Base-by-base conservation (phyloP, 805 yeast species). In the Alloascoidea africana region DNA sequence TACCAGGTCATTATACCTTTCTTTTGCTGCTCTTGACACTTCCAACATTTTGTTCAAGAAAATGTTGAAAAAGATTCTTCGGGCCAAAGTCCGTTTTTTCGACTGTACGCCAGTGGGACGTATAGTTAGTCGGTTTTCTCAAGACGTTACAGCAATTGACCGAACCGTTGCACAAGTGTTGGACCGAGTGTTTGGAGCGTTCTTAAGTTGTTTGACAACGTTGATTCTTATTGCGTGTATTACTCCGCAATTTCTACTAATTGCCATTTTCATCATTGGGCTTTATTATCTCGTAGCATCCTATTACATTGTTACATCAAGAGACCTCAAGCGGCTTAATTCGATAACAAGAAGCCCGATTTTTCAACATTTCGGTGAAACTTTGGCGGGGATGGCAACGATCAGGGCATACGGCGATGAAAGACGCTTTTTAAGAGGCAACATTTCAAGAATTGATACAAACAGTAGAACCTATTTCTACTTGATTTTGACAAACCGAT, bases 321-420 rank as follows among this genome's bases (percentile, higher is more conserved):
- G 94, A 59, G 94, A 82, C 53, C 65, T 83, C 60, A 80, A 82
- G 54, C 68, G 93, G 54, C 76, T 59, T 49, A 91, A 82, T 46
- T 77, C 91, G 2, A 67, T 77, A 37, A 73, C 85, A 8, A 76
- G 78, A 55, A 81, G 91, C 2, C 93, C 93, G 33, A 82, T 83
- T 42, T 86, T 81, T 54, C 93, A 83, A 57, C 93, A 82, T 53
- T 82, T 83, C 49, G 69, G 84, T n/a, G 93, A 83, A 56, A 79
- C 89, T 5, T 65, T 83, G 51, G 75, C 71, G 34, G 94, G 94
- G 54, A 82, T 80, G 32, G 71, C 87, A 5, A 82, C 93, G 4
- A 80, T 83, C 44, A 71, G 93, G 58, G 94, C 93, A 3, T 83
- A 78, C 56, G 91, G 91, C 52, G 81, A 79, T 47, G 93, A 83